Conservation (phyloP, 768 basidiomycete species). For the Collybia sp. region DNA sequence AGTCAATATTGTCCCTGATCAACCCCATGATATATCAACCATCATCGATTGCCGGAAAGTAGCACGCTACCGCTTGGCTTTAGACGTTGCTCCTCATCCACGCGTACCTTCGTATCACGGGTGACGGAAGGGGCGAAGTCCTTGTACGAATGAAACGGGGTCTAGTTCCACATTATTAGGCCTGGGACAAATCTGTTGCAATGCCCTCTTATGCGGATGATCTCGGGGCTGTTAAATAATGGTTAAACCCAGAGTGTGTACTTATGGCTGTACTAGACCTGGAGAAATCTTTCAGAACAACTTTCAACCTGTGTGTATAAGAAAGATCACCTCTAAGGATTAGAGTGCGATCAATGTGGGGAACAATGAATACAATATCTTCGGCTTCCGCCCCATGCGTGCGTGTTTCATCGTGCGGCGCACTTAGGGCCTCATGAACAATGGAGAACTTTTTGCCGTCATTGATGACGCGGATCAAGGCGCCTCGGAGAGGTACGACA, state of each 20-base stretch:
- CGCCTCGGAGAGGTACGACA: slow-evolving; percentile 32
- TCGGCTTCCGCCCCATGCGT: slow-evolving; percentile 19
- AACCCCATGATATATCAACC: too few species aligned
- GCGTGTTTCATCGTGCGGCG: slow-evolving; percentile 28
- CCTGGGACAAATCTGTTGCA: slow-evolving; percentile 6
- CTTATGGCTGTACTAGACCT: slow-evolving; percentile 20
- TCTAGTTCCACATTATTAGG: slow-evolving; percentile 21
- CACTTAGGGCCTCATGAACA: slow-evolving; percentile 24
- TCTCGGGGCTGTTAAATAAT: slow-evolving; percentile 17
- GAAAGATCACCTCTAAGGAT: slow-evolving; percentile 22
- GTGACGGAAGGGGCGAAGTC: slow-evolving; percentile 23
- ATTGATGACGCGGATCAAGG: slow-evolving; percentile 29
- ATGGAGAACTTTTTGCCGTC: slow-evolving; percentile 29
- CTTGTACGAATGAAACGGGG: slow-evolving; percentile 18
- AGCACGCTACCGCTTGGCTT: neutral
- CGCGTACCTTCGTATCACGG: slow-evolving; percentile 18
- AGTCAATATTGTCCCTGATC: too few species aligned
- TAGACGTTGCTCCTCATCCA: slow-evolving; percentile 18
- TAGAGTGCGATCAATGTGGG: slow-evolving; percentile 28
- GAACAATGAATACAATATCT: slow-evolving; percentile 30
- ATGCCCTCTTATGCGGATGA: slow-evolving; percentile 20
- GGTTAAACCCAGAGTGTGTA: slow-evolving; percentile 17
- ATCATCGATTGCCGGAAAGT: too few species aligned
- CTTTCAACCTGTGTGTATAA: too few species aligned
- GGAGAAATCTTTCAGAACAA: too few species aligned